Conservation (phyloP, 1,139 yeast genomes). For the Debaryomyces singareniensis region DNA sequence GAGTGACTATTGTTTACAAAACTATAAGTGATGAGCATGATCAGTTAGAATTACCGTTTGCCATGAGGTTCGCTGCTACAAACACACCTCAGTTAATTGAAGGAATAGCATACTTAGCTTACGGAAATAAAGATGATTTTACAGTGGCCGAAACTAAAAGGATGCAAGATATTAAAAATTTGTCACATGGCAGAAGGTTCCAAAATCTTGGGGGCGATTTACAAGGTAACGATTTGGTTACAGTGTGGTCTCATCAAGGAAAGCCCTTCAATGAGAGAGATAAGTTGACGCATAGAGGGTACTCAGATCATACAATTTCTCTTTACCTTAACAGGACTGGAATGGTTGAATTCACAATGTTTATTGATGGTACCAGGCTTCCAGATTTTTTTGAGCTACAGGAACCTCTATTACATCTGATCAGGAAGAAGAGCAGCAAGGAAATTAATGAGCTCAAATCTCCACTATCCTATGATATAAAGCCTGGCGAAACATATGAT, state of each 20-base stretch:
- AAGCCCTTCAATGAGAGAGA: slow-evolving; percentile 5
- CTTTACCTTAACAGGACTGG: slow-evolving; percentile 19
- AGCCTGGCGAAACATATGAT: slow-evolving; percentile 21
- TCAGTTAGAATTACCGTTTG: slow-evolving; percentile 10
- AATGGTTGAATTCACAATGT: slow-evolving; percentile 21
- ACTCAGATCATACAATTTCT: slow-evolving; percentile 18
- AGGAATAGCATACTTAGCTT: slow-evolving; percentile 19
- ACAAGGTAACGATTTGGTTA: slow-evolving; percentile 13
- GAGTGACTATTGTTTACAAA: slow-evolving; percentile 21
- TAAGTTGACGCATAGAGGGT: slow-evolving; percentile 4
- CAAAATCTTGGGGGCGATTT: slow-evolving; percentile 16
- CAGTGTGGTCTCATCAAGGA: slow-evolving; percentile 9
- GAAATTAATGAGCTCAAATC: slow-evolving; percentile 1
- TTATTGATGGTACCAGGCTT: slow-evolving; percentile 14
- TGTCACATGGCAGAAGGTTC: slow-evolving; percentile 9
- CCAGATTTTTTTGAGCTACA: slow-evolving; percentile 13
- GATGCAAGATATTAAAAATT: slow-evolving; percentile 2
- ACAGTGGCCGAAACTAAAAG: slow-evolving; percentile 5
- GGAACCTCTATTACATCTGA: slow-evolving; percentile 11
- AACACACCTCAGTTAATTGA: slow-evolving; percentile 25
- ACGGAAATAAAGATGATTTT: slow-evolving; percentile 10
- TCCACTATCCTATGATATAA: slow-evolving; percentile 8
- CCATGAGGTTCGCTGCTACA: slow-evolving; percentile 22
- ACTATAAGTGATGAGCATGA: slow-evolving; percentile 12
- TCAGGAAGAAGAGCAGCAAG: slow-evolving; percentile 4